Evolutionary conservation across 2,329 filamentous ascomycete genomes (phyloP).

Genomic region (Amphichorda felina): DNA sequence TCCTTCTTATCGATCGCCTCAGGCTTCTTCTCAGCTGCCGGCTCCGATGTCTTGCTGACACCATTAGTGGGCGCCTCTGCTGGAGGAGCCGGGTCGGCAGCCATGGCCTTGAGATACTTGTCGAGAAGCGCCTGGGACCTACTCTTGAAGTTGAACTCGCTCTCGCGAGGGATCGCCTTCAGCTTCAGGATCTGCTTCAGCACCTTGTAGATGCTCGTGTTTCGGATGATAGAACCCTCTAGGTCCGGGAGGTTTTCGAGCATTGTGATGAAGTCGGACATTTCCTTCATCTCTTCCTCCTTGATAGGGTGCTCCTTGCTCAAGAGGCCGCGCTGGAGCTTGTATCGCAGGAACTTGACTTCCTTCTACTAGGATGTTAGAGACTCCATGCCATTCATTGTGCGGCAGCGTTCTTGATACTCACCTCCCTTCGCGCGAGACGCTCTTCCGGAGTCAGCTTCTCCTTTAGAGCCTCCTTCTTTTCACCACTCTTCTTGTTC

Average conservation of each 20-base stretch:
- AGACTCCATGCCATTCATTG: not conserved
- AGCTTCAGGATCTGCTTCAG: conserved; percentile 90
- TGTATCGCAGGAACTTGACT: conserved; percentile 88
- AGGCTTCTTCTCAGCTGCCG: not conserved
- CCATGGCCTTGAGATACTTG: conserved; percentile 81
- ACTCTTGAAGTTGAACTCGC: conserved; percentile 79
- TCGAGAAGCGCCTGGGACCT: conserved; percentile 70
- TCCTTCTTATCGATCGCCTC: not conserved
- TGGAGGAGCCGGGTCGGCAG: conserved; percentile 35
- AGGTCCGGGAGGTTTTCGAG: conserved; percentile 66
- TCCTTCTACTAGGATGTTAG: conserved; percentile 44
- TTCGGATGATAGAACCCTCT: conserved; percentile 77
- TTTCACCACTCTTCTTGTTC: conserved; percentile 45
- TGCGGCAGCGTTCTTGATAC: conserved; percentile 7
- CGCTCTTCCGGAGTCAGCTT: conserved; percentile 47
- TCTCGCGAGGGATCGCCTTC: conserved; percentile 72
- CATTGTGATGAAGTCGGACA: conserved; percentile 68
- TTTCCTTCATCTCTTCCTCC: conserved; percentile 68
- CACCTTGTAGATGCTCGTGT: conserved; percentile 98
- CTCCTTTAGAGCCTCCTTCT: conserved; percentile 43
- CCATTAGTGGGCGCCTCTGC: conserved; percentile 26
- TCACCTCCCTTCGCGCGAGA: conserved; percentile 45
- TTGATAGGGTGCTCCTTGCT: conserved; percentile 76
- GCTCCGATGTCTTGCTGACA: conserved; percentile 31
- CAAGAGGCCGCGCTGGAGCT: conserved; percentile 88